phyloP scores from a whole-genome alignment of 208 protist genomes.

The Trypanosomatidae sp. region DNA sequence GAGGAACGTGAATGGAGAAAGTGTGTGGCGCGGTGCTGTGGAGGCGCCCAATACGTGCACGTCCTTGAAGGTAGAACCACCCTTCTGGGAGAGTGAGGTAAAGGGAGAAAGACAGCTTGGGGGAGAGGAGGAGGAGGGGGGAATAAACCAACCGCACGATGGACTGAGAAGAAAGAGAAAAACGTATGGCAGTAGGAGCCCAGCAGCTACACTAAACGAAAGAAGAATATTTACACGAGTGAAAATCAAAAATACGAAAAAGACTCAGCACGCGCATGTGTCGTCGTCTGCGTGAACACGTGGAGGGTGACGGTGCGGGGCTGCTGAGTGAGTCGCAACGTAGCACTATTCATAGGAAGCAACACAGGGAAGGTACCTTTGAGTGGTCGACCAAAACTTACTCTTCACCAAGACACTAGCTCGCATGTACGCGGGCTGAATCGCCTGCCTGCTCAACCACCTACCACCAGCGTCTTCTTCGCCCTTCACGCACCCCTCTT shows the following conservation, averaged over 20 bases:
- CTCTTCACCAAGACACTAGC: background rate
- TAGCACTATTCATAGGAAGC: background rate
- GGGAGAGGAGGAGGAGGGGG: constrained; percentile 7
- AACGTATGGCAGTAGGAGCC: constrained; percentile 1
- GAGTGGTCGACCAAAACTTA: background rate
- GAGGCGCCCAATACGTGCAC: too few relatives aligned
- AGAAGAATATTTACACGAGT: constrained; percentile 1
- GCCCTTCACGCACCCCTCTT: background rate
- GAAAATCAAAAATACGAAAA: background rate
- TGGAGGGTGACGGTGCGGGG: background rate
- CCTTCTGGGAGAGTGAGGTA: too few relatives aligned
- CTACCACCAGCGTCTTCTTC: background rate
- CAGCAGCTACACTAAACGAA: background rate
- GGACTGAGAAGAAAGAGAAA: background rate
- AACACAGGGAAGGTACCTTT: background rate
- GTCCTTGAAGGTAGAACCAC: too few relatives aligned
- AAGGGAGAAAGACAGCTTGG: background rate
- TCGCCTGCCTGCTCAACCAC: background rate
- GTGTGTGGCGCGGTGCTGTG: too few relatives aligned
- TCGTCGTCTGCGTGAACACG: background rate
- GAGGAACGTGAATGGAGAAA: too few relatives aligned
- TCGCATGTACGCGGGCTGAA: background rate
- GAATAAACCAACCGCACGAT: background rate
- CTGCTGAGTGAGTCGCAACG: background rate
- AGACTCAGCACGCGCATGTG: background rate